These are phyloP conservation scores for Capillidium heterosporum DNA, from an alignment of 371 early-diverging fungal genomes.

Conservation along the genomic window DNA sequence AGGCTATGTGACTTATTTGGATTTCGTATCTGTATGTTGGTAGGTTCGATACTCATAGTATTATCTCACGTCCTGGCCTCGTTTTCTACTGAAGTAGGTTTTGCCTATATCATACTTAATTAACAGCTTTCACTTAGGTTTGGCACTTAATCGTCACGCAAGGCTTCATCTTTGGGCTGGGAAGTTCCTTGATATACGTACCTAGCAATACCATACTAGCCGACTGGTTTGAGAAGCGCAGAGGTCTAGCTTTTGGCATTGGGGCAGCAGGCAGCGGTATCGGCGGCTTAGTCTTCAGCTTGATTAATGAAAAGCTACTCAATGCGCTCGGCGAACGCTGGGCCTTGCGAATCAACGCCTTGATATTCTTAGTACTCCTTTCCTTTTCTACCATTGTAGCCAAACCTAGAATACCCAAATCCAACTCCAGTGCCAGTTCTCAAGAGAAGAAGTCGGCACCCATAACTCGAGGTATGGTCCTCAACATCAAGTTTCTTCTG, in stretches of 20 bases:
- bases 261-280: constrained; percentile 57
- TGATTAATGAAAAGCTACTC: constrained; percentile 33
- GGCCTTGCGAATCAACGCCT: constrained; percentile 40
- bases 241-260: constrained; percentile 58
- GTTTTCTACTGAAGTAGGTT: not conserved
- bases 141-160: constrained; percentile 37
- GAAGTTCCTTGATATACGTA: constrained; percentile 30
- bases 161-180: constrained; percentile 27
- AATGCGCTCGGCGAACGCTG: constrained; percentile 29
- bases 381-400: constrained; percentile 9
- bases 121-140: constrained; percentile 6
- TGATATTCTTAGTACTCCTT: constrained; percentile 25
- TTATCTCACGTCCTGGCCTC: not conserved
- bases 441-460: not conserved
- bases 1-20: not conserved
- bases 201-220: constrained; percentile 34
- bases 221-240: constrained; percentile 50
- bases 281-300: constrained; percentile 53
- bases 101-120: not conserved
- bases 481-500: not conserved
- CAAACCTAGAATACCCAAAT: not conserved
- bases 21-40: not conserved
- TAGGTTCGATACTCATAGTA: not conserved
- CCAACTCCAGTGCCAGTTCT: not conserved
- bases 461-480: not conserved